A percentile compares a stretch with the other conserved stretches of the same genome.
Evolutionary conservation across 768 basidiomycete species (phyloP).

Genomic region (Suillus lakei): DNA sequence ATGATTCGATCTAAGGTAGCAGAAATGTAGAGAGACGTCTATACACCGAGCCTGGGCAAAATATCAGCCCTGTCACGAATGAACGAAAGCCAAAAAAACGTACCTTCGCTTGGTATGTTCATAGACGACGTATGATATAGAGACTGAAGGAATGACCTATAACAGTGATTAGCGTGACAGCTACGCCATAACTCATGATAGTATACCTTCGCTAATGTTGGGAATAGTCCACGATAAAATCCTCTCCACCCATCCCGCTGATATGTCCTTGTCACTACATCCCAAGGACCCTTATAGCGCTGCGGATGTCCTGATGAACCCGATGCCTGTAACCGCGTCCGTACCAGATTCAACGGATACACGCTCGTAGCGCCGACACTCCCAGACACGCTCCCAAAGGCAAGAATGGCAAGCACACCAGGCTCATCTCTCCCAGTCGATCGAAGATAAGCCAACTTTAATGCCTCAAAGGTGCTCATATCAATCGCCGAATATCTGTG

Average conservation of each 20-base stretch:
- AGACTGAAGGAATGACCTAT: constrained; percentile 94
- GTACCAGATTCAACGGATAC: constrained; percentile 89
- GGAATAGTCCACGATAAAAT: constrained; percentile 91
- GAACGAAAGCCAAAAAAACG: constrained; percentile 25
- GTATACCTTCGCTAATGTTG: constrained; percentile 87
- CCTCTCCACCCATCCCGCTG: constrained; percentile 90
- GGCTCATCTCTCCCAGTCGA: constrained; percentile 92
- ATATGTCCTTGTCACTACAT: constrained; percentile 83
- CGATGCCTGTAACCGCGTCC: constrained; percentile 94
- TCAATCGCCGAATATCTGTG: constrained; percentile 90
- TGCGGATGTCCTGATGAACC: constrained; percentile 96
- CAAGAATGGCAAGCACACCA: constrained; percentile 81
- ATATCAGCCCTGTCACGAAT: constrained; percentile 13
- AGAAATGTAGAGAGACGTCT: constrained; percentile 27
- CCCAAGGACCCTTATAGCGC: constrained; percentile 84
- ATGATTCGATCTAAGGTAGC: constrained; percentile 17
- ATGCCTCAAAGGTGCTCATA: constrained; percentile 95
- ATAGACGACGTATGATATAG: constrained; percentile 96
- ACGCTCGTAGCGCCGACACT: constrained; percentile 93
- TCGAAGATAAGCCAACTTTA: constrained; percentile 87
- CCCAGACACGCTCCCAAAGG: constrained; percentile 92
- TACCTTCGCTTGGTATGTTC: constrained; percentile 84
- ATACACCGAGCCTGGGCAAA: constrained; percentile 62
- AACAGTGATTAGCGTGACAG: constrained; percentile 13
- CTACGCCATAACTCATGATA: neutral